These are phyloP conservation scores for Auricularia sp. DNA, from an alignment of 768 basidiomycete genomes.

Conservation along the genomic window DNA sequence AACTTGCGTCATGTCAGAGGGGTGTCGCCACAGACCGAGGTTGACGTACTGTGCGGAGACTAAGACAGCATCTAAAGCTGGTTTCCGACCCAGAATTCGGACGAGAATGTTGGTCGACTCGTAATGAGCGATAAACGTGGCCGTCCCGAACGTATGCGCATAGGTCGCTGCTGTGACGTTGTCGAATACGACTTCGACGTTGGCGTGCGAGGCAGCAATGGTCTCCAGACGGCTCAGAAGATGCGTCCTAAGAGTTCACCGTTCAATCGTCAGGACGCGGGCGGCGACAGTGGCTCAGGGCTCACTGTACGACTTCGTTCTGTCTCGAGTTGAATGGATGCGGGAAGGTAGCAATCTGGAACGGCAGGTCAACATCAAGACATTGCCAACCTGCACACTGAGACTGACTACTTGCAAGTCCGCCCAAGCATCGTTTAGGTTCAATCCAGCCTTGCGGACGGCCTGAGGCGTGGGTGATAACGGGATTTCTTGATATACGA, in stretches of 20 bases:
- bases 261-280: neutral
- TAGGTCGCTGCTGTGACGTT: constrained; percentile 34
- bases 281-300: neutral
- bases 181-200: constrained; percentile 36
- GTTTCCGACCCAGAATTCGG: constrained; percentile 40
- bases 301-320: constrained; percentile 41
- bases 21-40: constrained; percentile 1
- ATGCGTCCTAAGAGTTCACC: constrained; percentile 33
- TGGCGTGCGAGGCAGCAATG: constrained; percentile 30
- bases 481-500: constrained; percentile 39
- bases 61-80: constrained; percentile 41
- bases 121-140: constrained; percentile 34
- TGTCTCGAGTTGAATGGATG: constrained; percentile 72
- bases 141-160: constrained; percentile 13
- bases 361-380: neutral
- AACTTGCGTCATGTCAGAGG: constrained; percentile 2
- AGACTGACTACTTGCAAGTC: constrained; percentile 37
- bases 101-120: constrained; percentile 61
- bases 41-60: constrained; percentile 62
- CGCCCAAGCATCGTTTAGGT: constrained; percentile 43
- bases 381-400: neutral
- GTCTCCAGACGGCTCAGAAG: constrained; percentile 43
- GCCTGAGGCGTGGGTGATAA: constrained; percentile 25
- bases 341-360: constrained; percentile 53
- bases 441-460: constrained; percentile 30